phyloP scores from a whole-genome alignment of 1,139 yeast genomes.

The Hyphopichia khmerensis region DNA sequence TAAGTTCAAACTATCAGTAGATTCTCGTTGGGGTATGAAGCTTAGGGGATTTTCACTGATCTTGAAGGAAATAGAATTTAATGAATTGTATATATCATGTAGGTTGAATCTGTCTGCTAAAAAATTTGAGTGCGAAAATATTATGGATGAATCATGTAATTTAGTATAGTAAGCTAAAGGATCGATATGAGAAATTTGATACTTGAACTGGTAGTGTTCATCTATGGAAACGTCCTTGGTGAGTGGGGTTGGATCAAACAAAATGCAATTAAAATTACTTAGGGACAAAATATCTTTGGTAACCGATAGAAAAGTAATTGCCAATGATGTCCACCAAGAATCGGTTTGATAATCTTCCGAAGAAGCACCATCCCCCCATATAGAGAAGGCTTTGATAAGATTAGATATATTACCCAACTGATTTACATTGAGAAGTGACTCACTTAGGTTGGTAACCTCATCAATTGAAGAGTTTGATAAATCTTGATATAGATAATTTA shows the following conservation, averaged over 20 bases:
- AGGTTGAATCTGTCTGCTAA: conserved; percentile 2
- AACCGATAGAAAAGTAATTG: conserved; percentile 23
- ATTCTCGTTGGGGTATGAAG: not conserved
- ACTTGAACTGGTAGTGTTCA: conserved; percentile 32
- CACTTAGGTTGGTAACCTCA: conserved; percentile 43
- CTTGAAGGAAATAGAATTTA: not conserved
- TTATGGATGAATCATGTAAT: not conserved
- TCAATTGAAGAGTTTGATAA: conserved; percentile 34
- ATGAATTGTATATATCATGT: not conserved
- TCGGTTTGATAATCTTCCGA: not conserved
- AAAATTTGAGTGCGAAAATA: conserved; percentile 6
- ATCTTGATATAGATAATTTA: conserved; percentile 43
- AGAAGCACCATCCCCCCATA: conserved; percentile 10
- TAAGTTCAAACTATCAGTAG: not conserved
- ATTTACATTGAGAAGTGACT: conserved; percentile 33
- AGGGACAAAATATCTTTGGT: conserved; percentile 20
- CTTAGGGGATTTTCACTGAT: not conserved
- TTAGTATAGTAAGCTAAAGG: not conserved
- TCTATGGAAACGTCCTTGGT: conserved; percentile 14
- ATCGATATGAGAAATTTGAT: conserved; percentile 8
- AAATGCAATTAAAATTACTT: conserved; percentile 25
- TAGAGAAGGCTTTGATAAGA: conserved; percentile 34
- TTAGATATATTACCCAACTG: conserved; percentile 26
- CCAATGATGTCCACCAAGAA: not conserved
- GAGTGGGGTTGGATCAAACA: not conserved